Base-by-base conservation (phyloP, 106 monocot genomes). In the Vanilla planifolia region DNA sequence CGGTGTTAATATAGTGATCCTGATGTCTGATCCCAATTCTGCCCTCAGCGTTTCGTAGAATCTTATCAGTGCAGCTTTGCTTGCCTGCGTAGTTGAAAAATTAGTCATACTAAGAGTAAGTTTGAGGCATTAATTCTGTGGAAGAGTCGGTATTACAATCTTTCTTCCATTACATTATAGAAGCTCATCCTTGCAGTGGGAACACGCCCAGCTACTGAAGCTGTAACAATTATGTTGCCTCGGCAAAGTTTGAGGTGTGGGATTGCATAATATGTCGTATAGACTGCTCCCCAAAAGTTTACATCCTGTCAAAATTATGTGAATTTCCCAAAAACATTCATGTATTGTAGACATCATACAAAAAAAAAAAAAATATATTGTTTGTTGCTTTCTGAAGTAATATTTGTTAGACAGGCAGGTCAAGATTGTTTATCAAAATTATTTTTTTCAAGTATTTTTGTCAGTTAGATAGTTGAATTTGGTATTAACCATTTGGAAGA, bases 271-370 rank as follows among this genome's bases (percentile, higher is more conserved):
- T 88, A 85, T 5, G 92, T 74, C 16, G 92, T 84, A 48, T 88
- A 88, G 0, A 92, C 68, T 8, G 84, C 40, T 0, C 92, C 92
- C 92, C 92, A 92, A n/a, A 84, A 92, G 41, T 92, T 92, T 16
- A 79, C 73, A 65, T 88, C 88, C 92, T 92, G 64, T 6, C 42
- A 68, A 61, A 11, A 26, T 2, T 29, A n/a, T n/a, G n/a, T n/a
- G n/a, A n/a, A n/a, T n/a, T n/a, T n/a, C n/a, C n/a, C n/a, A n/a
- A n/a, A n/a, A n/a, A n/a, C n/a, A n/a, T n/a, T n/a, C n/a, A n/a
- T n/a, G n/a, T n/a, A n/a, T n/a, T n/a, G n/a, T n/a, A n/a, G n/a
- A n/a, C n/a, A n/a, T n/a, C n/a, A n/a, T n/a, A n/a, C n/a, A n/a
- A n/a, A n/a, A n/a, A n/a, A n/a, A n/a, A n/a, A n/a, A n/a, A n/a